A percentile compares a stretch with the other conserved stretches of the same genome.
These are phyloP conservation scores for Scenedesmus sp. DNA, from an alignment of 163 green algal species.

Conservation along the genomic window DNA sequence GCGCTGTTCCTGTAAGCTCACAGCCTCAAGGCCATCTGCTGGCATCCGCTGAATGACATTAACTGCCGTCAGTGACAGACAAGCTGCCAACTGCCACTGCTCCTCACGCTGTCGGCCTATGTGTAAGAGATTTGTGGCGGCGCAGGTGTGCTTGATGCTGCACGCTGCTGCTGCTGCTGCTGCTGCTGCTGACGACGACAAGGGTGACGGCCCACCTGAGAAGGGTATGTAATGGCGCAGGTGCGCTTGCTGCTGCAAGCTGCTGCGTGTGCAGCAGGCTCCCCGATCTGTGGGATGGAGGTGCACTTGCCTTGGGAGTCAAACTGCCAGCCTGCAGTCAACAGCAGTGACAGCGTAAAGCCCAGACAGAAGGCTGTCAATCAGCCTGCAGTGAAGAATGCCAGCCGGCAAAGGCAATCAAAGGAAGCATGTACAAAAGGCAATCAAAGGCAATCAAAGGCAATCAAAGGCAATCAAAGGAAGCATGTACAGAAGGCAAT, in stretches of 20 bases:
- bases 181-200: neutral
- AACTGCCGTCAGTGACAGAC: no score
- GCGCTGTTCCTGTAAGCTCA: no score
- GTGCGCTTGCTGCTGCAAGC: conserved; percentile 38
- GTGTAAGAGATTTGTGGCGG: no score
- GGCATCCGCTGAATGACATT: no score
- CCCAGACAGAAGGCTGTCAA: no score
- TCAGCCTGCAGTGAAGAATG: no score
- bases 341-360: neutral
- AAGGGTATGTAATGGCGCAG: conserved; percentile 33
- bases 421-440: no score
- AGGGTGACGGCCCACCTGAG: conserved; percentile 21
- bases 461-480: no score
- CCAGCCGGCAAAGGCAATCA: no score
- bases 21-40: no score
- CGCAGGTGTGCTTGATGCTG: neutral
- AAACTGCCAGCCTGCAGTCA: conserved; percentile 36
- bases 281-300: conserved; percentile 45
- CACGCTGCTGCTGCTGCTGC: neutral
- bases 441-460: no score
- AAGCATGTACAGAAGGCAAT: no score
- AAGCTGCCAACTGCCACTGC: neutral
- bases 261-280: conserved; percentile 26
- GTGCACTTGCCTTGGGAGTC: conserved; percentile 19
- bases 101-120: neutral